Evolutionary conservation across 2,329 filamentous ascomycete species (phyloP).

Genomic region (Ceratocystis cubensis): DNA sequence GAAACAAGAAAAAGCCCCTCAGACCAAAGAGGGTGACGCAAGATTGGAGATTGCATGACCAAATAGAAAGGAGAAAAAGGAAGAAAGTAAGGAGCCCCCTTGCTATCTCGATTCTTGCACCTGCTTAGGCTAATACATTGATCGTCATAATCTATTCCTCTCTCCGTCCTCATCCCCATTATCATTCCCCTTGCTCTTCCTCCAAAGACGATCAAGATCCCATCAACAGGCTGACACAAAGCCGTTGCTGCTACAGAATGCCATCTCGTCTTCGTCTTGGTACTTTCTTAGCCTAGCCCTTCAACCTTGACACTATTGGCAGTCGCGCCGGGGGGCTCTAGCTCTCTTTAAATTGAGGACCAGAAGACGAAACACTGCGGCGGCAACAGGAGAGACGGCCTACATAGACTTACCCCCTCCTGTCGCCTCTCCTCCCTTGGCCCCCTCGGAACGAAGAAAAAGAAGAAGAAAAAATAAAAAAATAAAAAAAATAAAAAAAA

Average conservation of each 20-base stretch:
- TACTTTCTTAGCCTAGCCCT: neutral
- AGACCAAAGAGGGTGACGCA: neutral
- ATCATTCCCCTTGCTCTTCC: neutral
- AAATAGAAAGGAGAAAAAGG: neutral
- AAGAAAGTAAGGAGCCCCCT: neutral
- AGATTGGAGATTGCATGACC: neutral
- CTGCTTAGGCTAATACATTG: neutral
- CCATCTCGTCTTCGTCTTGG: constrained; percentile 7
- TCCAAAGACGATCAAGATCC: neutral
- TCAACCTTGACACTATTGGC: neutral
- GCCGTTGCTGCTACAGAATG: neutral
- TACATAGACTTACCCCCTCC: no score
- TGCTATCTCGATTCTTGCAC: neutral
- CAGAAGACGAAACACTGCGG: neutral
- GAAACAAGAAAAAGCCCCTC: no score
- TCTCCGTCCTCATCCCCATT: neutral
- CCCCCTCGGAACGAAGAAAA: no score
- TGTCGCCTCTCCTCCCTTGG: no score
- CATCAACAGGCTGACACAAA: constrained; percentile 7
- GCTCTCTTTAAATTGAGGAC: neutral
- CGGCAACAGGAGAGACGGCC: neutral
- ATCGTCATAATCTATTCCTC: neutral
- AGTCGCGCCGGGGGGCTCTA: neutral
- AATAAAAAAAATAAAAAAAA: neutral
- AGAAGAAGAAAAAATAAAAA: no score